These are phyloP conservation scores for Dioszegia crocea DNA, from an alignment of 768 basidiomycete species.

Conservation along the genomic window DNA sequence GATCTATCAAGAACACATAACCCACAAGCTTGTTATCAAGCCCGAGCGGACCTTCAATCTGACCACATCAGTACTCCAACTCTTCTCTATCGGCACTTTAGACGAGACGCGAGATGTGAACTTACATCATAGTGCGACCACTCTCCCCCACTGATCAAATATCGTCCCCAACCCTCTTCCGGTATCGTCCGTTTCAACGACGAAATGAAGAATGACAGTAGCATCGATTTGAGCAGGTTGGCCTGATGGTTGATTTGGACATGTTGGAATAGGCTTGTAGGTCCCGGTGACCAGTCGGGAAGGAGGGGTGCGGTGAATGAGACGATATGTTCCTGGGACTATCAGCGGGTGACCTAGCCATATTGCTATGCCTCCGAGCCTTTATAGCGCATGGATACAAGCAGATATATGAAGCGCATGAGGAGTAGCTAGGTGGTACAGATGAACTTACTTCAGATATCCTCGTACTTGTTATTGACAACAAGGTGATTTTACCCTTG, in stretches of 20 bases:
- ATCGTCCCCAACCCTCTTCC: slow-evolving; percentile 51
- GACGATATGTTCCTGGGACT: slow-evolving; percentile 68
- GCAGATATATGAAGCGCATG: not conserved
- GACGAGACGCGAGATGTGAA: not conserved
- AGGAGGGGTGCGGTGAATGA: slow-evolving; percentile 56
- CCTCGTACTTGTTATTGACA: slow-evolving; percentile 76
- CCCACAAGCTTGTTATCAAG: slow-evolving; percentile 87
- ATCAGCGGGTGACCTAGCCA: not conserved
- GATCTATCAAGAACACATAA: slow-evolving; percentile 86
- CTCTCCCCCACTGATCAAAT: slow-evolving; percentile 45
- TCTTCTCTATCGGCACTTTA: not conserved
- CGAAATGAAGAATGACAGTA: slow-evolving; percentile 77
- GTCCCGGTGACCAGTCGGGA: slow-evolving; percentile 30
- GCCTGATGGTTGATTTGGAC: slow-evolving; percentile 81
- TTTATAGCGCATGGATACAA: no score
- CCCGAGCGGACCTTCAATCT: slow-evolving; percentile 59
- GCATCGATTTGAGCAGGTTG: slow-evolving; percentile 83
- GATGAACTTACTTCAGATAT: slow-evolving; percentile 72
- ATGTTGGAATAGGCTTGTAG: slow-evolving; percentile 26
- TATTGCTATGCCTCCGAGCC: no score
- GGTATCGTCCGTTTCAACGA: slow-evolving; percentile 68
- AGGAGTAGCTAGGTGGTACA: not conserved
- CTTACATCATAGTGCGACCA: slow-evolving; percentile 43
- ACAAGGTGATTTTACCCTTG: slow-evolving; percentile 68
- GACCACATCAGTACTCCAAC: not conserved